These are phyloP conservation scores for Boechera stricta DNA, from an alignment of 345 rosid species.

Conservation along the genomic window DNA sequence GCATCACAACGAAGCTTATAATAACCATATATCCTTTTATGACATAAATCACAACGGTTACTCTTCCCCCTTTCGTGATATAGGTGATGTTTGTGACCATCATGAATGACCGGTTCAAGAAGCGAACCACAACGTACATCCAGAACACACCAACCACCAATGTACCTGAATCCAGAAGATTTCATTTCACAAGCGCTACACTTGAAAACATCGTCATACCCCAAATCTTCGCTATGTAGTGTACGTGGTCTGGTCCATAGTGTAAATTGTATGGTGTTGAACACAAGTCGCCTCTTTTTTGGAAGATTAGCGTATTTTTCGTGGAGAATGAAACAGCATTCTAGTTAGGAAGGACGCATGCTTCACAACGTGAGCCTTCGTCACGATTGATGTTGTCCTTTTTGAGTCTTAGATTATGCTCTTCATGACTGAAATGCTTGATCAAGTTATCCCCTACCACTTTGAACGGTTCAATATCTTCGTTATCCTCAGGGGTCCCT, in stretches of 20 bases:
- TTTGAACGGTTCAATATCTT: background rate
- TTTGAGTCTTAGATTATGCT: conserved; percentile 8
- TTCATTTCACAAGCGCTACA: background rate
- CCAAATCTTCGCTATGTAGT: background rate
- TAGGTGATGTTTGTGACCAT: conserved; percentile 3
- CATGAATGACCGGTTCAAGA: conserved; percentile 11
- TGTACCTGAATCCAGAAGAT: conserved; percentile 24
- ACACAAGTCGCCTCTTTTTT: background rate
- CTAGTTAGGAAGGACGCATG: conserved; percentile 10
- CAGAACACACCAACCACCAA: background rate
- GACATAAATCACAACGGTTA: background rate
- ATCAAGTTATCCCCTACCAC: conserved; percentile 18
- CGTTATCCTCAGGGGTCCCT: background rate
- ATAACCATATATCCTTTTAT: background rate
- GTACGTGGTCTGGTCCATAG: background rate
- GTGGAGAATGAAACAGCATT: conserved; percentile 14
- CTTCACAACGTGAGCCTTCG: conserved; percentile 4
- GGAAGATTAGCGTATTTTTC: conserved; percentile 7
- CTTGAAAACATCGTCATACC: background rate
- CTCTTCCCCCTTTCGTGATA: background rate
- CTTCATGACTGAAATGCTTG: conserved; percentile 20
- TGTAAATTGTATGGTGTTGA: background rate
- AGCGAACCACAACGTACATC: conserved; percentile 5
- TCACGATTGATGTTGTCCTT: background rate
- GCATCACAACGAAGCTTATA: conserved; percentile 1